Conservation (phyloP, 352 stramenopile species). For the Plasmopara viticola region DNA sequence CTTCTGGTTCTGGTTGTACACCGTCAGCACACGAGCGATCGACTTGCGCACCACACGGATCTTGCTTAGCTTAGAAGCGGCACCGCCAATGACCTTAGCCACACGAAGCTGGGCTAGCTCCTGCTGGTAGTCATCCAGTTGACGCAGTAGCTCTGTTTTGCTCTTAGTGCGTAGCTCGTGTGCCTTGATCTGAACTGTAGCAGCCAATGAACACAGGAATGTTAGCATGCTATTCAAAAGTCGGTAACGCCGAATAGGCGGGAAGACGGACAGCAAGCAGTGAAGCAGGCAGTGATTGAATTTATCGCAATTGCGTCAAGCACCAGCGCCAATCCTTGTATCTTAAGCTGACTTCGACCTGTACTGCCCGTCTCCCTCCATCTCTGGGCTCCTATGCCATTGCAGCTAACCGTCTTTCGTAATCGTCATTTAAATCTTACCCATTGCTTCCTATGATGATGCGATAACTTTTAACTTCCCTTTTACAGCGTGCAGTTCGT, state of each 20-base stretch:
- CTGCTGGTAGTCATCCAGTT: slow-evolving; percentile 97
- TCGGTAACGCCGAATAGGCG: background rate
- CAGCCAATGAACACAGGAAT: slow-evolving; percentile 16
- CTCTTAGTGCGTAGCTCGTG: slow-evolving; percentile 96
- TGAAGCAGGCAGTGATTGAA: background rate
- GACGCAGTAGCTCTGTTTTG: slow-evolving; percentile 97
- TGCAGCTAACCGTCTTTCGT: background rate
- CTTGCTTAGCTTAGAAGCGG: slow-evolving; percentile 99
- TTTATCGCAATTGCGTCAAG: background rate
- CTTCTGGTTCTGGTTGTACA: slow-evolving; percentile 99
- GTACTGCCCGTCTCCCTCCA: background rate
- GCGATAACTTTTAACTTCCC: slow-evolving; percentile 66
- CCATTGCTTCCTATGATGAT: slow-evolving; percentile 59
- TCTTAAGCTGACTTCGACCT: too few relatives aligned
- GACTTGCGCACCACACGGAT: slow-evolving; percentile 98
- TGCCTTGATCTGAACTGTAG: slow-evolving; percentile 92
- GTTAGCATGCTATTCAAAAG: slow-evolving; percentile 9
- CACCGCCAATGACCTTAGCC: slow-evolving; percentile 98
- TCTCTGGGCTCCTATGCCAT: background rate
- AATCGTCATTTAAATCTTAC: slow-evolving; percentile 24
- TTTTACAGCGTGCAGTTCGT: slow-evolving; percentile 29
- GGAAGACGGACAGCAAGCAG: background rate
- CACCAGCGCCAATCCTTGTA: too few relatives aligned
- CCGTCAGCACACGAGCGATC: slow-evolving; percentile 98
- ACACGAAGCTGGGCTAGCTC: slow-evolving; percentile 97